phyloP scores from a whole-genome alignment of 2,329 filamentous ascomycete species.

The Microdochium trichocladiopsis region DNA sequence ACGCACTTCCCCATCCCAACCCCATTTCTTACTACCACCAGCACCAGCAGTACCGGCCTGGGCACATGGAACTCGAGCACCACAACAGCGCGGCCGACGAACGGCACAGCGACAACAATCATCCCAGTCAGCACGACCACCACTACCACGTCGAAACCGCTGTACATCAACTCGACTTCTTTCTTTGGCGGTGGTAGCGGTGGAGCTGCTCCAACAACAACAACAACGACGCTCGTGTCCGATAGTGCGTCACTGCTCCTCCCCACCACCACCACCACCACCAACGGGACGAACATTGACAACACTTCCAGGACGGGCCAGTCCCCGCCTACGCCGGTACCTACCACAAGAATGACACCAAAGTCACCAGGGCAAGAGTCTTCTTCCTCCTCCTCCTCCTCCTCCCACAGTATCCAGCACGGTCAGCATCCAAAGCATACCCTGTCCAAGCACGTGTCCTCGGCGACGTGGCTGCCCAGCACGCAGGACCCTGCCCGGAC shows the following conservation, averaged over 20 bases:
- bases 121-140: neutral
- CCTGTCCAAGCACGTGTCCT: neutral
- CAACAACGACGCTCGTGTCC: too few relatives aligned
- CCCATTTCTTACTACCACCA: too few relatives aligned
- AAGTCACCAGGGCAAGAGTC: too few relatives aligned
- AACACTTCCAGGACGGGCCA: too few relatives aligned
- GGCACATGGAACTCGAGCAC: neutral
- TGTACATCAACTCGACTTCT: neutral
- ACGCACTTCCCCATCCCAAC: neutral
- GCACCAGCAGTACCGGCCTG: too few relatives aligned
- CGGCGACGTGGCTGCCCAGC: neutral
- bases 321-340: too few relatives aligned
- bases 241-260: too few relatives aligned
- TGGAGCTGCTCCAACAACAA: too few relatives aligned
- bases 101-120: neutral
- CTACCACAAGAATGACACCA: too few relatives aligned
- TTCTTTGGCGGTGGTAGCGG: neutral
- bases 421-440: neutral
- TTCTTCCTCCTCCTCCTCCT: too few relatives aligned
- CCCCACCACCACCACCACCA: neutral
- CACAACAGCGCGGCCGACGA: neutral
- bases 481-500: neutral
- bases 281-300: neutral
- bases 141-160: neutral
- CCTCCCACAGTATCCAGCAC: too few relatives aligned